Evolutionary conservation across 2,329 filamentous ascomycete genomes (phyloP), one percentile per base, ranked within the genome.

Genomic region (Cucurbitaria berberidis): DNA sequence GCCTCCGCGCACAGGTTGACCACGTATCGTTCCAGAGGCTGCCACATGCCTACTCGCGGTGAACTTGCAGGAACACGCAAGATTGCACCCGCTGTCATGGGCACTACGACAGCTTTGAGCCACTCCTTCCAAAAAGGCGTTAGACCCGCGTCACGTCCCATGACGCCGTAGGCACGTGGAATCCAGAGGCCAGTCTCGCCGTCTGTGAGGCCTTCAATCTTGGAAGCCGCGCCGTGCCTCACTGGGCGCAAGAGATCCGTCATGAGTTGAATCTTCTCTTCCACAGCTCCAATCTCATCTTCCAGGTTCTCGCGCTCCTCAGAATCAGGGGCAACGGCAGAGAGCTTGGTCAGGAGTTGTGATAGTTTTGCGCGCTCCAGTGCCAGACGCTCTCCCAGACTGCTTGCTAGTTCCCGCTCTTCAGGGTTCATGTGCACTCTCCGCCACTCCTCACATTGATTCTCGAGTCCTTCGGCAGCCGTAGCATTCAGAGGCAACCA

Each of bases 51-150:
- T 60, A 96, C 87, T 67, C 87, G 90, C 11, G 95, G 93, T 5
- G 93, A 98, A 75, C 89, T 96, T 9, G 91, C 82, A 6, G 95
- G 91, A 7, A 99, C 87, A 51, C 93, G 85, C 62, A 95, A 78
- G 26, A 99, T 82, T 13, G 83, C 86, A 18, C 93, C 91, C 70
- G 96, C 92, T 1, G 88, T 92, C 95, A 98, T 99, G 24, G 95
- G 95, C 19, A 96, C 91, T n/a, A 95, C 82, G 9, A 98, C 84
- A 6, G 93, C 93, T 75, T 91, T 89, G 42, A 99, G 83, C 95
- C 95, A 99, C 74, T 99, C 95, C 75, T 98, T 98, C 93, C 93
- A 99, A 77, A 99, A 98, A 27, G 87, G 86, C 60, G 93, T 92
- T 77, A 96, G 84, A 55, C 86, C 88, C 11, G 83, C 82, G 72